phyloP scores from a whole-genome alignment of 2,329 filamentous ascomycete genomes.

The Elsinoe perseae region DNA sequence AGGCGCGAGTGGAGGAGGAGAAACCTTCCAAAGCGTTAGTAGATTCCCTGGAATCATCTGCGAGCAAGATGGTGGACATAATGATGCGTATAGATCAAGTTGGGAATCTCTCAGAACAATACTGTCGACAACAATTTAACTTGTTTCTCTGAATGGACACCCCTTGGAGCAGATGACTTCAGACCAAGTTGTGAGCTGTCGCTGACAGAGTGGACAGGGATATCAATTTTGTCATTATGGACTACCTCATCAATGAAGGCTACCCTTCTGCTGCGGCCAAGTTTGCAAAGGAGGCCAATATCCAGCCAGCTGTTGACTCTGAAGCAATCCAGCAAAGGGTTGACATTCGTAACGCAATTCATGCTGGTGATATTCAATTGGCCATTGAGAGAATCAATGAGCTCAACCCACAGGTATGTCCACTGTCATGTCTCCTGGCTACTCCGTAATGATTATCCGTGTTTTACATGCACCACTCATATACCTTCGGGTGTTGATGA shows the following conservation, averaged over 20 bases:
- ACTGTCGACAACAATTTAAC: slow-evolving; percentile 85
- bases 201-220: slow-evolving; percentile 53
- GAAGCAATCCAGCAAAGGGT: slow-evolving; percentile 70
- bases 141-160: slow-evolving; percentile 57
- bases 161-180: slow-evolving; percentile 22
- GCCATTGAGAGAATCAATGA: slow-evolving; percentile 87
- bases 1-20: slow-evolving; percentile 72
- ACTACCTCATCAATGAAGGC: slow-evolving; percentile 93
- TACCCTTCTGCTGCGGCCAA: slow-evolving; percentile 88
- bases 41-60: slow-evolving; percentile 15
- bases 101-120: slow-evolving; percentile 99
- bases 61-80: slow-evolving; percentile 32
- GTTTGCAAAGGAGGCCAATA: slow-evolving; percentile 89
- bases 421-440: slow-evolving; percentile 13
- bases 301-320: slow-evolving; percentile 60
- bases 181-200: slow-evolving; percentile 12
- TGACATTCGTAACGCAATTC: slow-evolving; percentile 75
- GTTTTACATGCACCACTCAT: slow-evolving; percentile 99
- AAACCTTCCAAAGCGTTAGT: slow-evolving; percentile 74
- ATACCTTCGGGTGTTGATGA: slow-evolving; percentile 80
- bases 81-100: slow-evolving; percentile 84
- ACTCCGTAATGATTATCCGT: slow-evolving; percentile 81
- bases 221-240: slow-evolving; percentile 89
- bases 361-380: slow-evolving; percentile 72
- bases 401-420: slow-evolving; percentile 77